phyloP scores from a whole-genome alignment of 805 yeast species.

The Jamesozyma rosinii region DNA sequence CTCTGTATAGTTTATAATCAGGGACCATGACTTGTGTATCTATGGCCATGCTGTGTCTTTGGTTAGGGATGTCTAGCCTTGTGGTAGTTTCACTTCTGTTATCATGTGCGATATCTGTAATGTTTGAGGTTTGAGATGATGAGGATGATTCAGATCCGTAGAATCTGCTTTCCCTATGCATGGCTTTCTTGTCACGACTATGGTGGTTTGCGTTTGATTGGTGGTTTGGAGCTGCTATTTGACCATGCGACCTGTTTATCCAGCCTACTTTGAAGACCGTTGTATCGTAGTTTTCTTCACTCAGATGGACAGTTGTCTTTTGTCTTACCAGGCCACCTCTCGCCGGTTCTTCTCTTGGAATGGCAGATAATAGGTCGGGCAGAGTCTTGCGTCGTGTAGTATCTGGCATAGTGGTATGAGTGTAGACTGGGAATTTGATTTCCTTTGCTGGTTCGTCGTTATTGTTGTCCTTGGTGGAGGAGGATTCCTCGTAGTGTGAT shows the following conservation, averaged over 20 bases:
- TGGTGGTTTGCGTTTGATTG: not conserved
- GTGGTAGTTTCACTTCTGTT: constrained; percentile 1
- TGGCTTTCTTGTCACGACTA: constrained; percentile 1
- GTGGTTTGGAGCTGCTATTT: constrained; percentile 2
- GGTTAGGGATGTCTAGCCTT: not conserved
- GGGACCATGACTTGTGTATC: constrained; percentile 18
- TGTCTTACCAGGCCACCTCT: not conserved
- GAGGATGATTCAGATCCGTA: constrained; percentile 8
- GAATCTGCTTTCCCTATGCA: constrained; percentile 22
- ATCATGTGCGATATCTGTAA: constrained; percentile 3
- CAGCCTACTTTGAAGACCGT: constrained; percentile 46
- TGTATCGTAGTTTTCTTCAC: constrained; percentile 31
- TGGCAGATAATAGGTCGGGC: not conserved
- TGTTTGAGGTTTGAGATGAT: not conserved
- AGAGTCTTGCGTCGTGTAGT: not conserved
- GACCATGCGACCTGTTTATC: constrained; percentile 43
- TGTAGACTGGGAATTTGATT: not conserved
- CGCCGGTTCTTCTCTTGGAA: not conserved
- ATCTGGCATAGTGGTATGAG: not conserved
- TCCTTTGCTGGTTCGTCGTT: not conserved
- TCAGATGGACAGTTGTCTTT: constrained; percentile 4
- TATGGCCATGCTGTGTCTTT: constrained; percentile 5
- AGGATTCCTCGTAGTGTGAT: not conserved
- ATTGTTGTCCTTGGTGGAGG: not conserved
- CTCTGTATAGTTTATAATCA: constrained; percentile 42